Evolutionary conservation across 1,139 yeast genomes (phyloP).

Genomic region (Wickerhamiella pararugosa): DNA sequence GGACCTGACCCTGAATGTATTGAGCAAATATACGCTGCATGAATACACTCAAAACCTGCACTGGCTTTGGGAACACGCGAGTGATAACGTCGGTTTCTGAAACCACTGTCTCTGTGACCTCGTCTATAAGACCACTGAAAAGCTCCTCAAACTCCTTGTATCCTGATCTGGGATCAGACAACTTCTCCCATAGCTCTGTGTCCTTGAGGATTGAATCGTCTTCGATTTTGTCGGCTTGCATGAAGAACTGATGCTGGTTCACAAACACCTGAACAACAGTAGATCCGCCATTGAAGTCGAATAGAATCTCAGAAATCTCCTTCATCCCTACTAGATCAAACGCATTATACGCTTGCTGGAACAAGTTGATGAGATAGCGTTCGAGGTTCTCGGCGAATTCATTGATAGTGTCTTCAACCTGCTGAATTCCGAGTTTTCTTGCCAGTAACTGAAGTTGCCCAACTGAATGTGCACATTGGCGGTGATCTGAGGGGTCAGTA

Average conservation of each 20-base stretch:
- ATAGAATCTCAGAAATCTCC: slow-evolving; percentile 62
- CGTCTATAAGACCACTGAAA: slow-evolving; percentile 28
- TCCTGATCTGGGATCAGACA: slow-evolving; percentile 33
- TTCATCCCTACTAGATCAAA: slow-evolving; percentile 60
- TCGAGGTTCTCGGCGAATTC: slow-evolving; percentile 69
- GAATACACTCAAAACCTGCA: slow-evolving; percentile 53
- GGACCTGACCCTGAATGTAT: slow-evolving; percentile 50
- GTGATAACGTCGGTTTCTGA: slow-evolving; percentile 61
- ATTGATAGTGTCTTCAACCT: slow-evolving; percentile 40
- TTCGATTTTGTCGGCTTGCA: slow-evolving; percentile 33
- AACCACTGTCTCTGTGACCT: slow-evolving; percentile 35
- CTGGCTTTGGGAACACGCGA: slow-evolving; percentile 56
- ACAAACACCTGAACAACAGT: slow-evolving; percentile 74
- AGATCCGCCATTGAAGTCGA: slow-evolving; percentile 73
- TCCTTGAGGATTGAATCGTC: slow-evolving; percentile 25
- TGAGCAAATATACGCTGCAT: slow-evolving; percentile 70
- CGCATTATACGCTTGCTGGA: slow-evolving; percentile 30
- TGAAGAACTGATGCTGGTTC: slow-evolving; percentile 60
- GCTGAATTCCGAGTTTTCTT: slow-evolving; percentile 36
- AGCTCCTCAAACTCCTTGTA: slow-evolving; percentile 28
- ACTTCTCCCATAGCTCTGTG: slow-evolving; percentile 31
- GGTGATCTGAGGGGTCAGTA: slow-evolving; percentile 34
- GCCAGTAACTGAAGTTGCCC: slow-evolving; percentile 51
- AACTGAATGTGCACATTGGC: slow-evolving; percentile 55
- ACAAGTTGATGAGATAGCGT: slow-evolving; percentile 31